Base-by-base conservation (phyloP, 345 rosid genomes). In the Hirschfeldia incana region DNA sequence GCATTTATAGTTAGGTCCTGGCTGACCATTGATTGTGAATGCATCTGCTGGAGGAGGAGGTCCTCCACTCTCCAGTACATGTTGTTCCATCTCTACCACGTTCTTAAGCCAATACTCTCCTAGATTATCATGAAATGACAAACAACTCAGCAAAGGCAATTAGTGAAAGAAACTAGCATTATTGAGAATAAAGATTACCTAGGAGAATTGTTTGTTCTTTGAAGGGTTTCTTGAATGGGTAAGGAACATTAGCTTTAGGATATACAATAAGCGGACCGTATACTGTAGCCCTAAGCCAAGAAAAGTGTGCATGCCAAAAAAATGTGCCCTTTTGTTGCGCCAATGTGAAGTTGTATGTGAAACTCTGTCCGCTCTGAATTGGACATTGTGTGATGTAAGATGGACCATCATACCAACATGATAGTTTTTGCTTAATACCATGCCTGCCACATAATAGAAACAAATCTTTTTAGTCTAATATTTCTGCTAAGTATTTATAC, bases 401-500 rank as follows among this genome's bases (percentile, higher is more conserved):
- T 4, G 98, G 95, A 63, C 97, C 97, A 72, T 92, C 98, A 53
- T 83, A 90, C 98, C 97, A 94, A 82, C 96, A 89, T 4, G 98
- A 89, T 44, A 86, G 80, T 78, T 76, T 87, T 78, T 91, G 98
- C 85, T 91, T 86, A 21, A 94, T 88, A 15, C 97, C 98, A 77
- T 94, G 98, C 98, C 98, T 91, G 33, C 12, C 12, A 51, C 13
- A 34, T 72, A 6, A 34, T 27, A 67, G 30, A 67, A 7, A 57
- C 63, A 55, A 26, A 1, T 32, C 16, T 28, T 15, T 26, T 70
- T 44, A 80, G 32, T 4, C 12, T 42, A 65, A 1, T 69, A 59
- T 2, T 1, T 57, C 46, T 63, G 10, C 39, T 6, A 51, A 51
- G 8, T 8, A 65, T 42, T 21, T 30, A 32, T n/a, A 12, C 9